Percentiles rank a stretch among this genome's conserved stretches.
Evolutionary conservation across 2,329 filamentous ascomycete species (phyloP).

Genomic region (Pyricularia grisea): DNA sequence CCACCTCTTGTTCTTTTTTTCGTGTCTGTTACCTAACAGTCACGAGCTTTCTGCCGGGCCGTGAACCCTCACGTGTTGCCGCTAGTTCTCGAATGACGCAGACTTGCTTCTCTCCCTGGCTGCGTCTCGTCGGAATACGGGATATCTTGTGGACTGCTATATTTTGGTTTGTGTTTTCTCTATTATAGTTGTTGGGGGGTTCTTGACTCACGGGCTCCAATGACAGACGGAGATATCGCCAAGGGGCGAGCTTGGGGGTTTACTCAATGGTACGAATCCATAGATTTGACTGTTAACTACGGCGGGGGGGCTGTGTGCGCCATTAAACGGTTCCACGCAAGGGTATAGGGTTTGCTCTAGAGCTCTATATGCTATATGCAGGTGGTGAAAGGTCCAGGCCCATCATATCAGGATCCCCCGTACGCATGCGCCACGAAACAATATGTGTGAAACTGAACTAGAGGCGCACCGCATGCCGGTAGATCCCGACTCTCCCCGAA

Average conservation of each 20-base stretch:
- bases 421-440: neutral
- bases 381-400: neutral
- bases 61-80: neutral
- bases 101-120: neutral
- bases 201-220: neutral
- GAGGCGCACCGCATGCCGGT: neutral
- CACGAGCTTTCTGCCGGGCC: neutral
- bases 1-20: neutral
- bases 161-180: neutral
- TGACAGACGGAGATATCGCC: neutral
- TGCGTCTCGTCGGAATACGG: neutral
- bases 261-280: neutral
- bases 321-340: neutral
- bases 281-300: neutral
- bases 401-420: neutral
- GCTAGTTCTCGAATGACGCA: neutral
- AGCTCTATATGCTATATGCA: neutral
- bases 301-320: neutral
- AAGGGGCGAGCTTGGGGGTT: neutral
- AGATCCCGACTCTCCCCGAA: slow-evolving; percentile 2
- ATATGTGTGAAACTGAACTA: neutral
- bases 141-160: neutral
- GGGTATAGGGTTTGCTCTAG: neutral
- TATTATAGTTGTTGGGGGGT: neutral
- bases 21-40: neutral